These are phyloP conservation scores for Scedosporium boydii DNA, from an alignment of 2,329 filamentous ascomycete species.

Conservation along the genomic window DNA sequence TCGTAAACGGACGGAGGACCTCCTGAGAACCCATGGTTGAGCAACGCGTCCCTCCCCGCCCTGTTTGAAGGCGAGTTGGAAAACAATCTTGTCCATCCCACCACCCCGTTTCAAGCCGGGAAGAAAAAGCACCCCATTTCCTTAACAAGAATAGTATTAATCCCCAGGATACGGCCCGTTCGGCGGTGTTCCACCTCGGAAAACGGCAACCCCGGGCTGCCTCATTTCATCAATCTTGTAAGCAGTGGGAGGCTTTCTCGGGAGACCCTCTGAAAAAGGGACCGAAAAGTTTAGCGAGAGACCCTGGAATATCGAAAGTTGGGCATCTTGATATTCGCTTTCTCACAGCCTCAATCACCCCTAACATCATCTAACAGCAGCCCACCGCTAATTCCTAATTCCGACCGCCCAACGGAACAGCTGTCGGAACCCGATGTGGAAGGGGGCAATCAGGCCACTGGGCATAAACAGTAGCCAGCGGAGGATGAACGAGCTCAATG, in stretches of 20 bases:
- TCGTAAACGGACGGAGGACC: not conserved
- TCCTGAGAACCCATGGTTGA: not conserved
- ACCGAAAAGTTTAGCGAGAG: not conserved
- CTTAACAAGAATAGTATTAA: not conserved
- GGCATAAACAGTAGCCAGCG: not conserved
- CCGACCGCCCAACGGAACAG: not conserved
- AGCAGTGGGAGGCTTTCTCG: not conserved
- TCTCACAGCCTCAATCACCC: not conserved
- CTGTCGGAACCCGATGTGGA: not conserved
- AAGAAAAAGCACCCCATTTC: not conserved
- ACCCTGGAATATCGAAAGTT: not conserved
- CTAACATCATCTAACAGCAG: not conserved
- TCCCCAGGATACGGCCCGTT: not conserved
- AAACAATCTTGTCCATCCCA: not conserved
- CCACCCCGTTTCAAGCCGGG: too few relatives aligned
- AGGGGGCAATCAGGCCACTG: not conserved
- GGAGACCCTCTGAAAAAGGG: not conserved
- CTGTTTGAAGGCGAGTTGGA: not conserved
- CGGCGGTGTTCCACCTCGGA: not conserved
- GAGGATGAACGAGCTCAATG: too few relatives aligned
- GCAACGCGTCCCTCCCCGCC: not conserved
- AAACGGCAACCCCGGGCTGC: not conserved
- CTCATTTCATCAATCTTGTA: not conserved
- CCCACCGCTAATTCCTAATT: not conserved
- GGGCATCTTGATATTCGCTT: not conserved